Evolutionary conservation across 1,139 yeast species (phyloP).

Genomic region (Citeromyces hawaiiensis): DNA sequence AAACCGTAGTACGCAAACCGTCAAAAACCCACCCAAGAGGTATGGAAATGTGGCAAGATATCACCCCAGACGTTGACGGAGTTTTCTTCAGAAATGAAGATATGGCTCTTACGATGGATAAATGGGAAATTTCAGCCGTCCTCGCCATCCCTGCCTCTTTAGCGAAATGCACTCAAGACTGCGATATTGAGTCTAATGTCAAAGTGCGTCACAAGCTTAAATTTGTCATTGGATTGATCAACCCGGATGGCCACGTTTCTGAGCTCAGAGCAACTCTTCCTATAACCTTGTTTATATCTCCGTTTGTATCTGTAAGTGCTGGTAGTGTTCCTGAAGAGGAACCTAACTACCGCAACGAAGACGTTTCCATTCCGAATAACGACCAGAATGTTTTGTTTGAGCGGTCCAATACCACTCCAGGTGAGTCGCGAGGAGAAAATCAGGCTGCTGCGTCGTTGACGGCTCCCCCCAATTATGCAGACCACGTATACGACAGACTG

Average conservation of each 20-base stretch:
- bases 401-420: not conserved
- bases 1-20: slow-evolving; percentile 23
- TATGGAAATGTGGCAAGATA: slow-evolving; percentile 14
- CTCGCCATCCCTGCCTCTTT: slow-evolving; percentile 60
- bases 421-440: not conserved
- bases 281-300: slow-evolving; percentile 53
- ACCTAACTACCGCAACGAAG: not conserved
- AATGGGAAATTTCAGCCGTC: slow-evolving; percentile 61
- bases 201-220: slow-evolving; percentile 55
- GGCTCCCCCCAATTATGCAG: slow-evolving; percentile 87
- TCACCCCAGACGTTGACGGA: slow-evolving; percentile 16
- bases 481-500: slow-evolving; percentile 73
- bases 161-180: slow-evolving; percentile 74
- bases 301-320: slow-evolving; percentile 64
- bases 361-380: slow-evolving; percentile 1
- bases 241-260: slow-evolving; percentile 51
- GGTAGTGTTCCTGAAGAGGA: slow-evolving; percentile 12
- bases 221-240: slow-evolving; percentile 38
- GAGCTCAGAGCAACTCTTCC: slow-evolving; percentile 63
- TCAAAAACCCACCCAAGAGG: slow-evolving; percentile 19
- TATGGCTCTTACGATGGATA: slow-evolving; percentile 33
- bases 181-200: slow-evolving; percentile 45
- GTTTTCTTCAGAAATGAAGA: slow-evolving; percentile 15
- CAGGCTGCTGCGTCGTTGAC: slow-evolving; percentile 18
- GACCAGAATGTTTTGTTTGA: not conserved